These are phyloP conservation scores for Metschnikowia chrysomelidarum DNA, from an alignment of 805 yeast species.

Conservation along the genomic window DNA sequence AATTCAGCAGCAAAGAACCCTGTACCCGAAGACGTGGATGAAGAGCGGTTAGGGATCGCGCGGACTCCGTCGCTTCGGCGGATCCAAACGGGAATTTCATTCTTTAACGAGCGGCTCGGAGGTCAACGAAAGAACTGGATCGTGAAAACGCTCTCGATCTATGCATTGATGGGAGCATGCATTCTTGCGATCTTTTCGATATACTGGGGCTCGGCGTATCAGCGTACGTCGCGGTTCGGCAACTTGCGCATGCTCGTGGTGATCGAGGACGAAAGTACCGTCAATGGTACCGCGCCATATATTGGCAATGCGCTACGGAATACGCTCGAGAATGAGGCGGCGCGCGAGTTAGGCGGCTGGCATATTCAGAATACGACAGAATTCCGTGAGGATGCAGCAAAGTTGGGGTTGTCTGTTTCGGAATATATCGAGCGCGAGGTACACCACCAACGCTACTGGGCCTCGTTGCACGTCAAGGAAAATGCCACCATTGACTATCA, in stretches of 20 bases:
- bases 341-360: constrained; percentile 37
- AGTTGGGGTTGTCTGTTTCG: constrained; percentile 24
- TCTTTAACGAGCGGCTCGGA: constrained; percentile 29
- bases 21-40: constrained; percentile 1
- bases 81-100: constrained; percentile 29
- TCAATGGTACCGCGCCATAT: constrained; percentile 24
- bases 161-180: constrained; percentile 32
- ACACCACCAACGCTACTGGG: constrained; percentile 62
- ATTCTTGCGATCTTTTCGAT: constrained; percentile 41
- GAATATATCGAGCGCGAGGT: constrained; percentile 44
- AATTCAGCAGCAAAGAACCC: too few relatives aligned
- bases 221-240: constrained; percentile 25
- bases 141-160: constrained; percentile 21
- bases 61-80: constrained; percentile 19
- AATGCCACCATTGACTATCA: constrained; percentile 44
- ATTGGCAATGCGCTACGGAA: constrained; percentile 27
- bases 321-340: constrained; percentile 17
- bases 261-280: constrained; percentile 30
- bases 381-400: constrained; percentile 28
- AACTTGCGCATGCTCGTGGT: constrained; percentile 40
- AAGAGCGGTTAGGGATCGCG: constrained; percentile 5
- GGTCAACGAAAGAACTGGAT: constrained; percentile 20
- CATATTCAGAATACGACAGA: constrained; percentile 26
- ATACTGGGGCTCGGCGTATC: constrained; percentile 49
- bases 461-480: constrained; percentile 50